Evolutionary conservation across 2,329 filamentous ascomycete genomes (phyloP), one percentile per base, ranked within the genome.

Genomic region (Pseudocercospora fijiensis): DNA sequence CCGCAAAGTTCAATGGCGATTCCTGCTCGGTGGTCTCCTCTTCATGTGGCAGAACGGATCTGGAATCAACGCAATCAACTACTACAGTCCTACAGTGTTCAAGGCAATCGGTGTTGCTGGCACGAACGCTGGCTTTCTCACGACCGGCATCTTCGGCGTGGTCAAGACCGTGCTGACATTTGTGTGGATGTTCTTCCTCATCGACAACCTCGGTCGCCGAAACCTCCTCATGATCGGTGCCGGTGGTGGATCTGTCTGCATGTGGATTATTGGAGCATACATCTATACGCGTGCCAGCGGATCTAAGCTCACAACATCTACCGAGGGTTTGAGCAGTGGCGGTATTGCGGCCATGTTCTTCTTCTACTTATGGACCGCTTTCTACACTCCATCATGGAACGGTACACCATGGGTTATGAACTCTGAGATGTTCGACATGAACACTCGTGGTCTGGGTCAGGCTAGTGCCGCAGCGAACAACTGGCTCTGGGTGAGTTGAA

Each of bases 51-150:
- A 94, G 76, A 94, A 94, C 70, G 88, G 88, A 57, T 83, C 80
- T 2, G 90, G 90, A 2, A 92, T 92, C 79, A 92, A 92, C 69
- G 89, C 89, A 20, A 88, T 90, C 79, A 92, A 91, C 79, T 92
- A 91, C 78, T 91, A 89, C 76, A 83, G 80, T 0, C 88, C 89
- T 0, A 88, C 85, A 0, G 84, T 91, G 9, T 91, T 92, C 81
- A 83, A 83, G 65, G 84, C 82, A 11, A 84, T 90, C 45, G 88
- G 88, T 13, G 79, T 90, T 13, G 82, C 77, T 0, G 85, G 85
- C 4, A 85, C 83, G 24, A 88, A 84, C 60, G 83, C 82, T 4
- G 81, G 82, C 11, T 81, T 89, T 66, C 78, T 89, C 37, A 90
- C 89, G 0, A 92, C 90, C 0, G 90, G 90, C 24, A 86, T 92